phyloP scores from a whole-genome alignment of 805 yeast species.

The Starmerella floris region DNA sequence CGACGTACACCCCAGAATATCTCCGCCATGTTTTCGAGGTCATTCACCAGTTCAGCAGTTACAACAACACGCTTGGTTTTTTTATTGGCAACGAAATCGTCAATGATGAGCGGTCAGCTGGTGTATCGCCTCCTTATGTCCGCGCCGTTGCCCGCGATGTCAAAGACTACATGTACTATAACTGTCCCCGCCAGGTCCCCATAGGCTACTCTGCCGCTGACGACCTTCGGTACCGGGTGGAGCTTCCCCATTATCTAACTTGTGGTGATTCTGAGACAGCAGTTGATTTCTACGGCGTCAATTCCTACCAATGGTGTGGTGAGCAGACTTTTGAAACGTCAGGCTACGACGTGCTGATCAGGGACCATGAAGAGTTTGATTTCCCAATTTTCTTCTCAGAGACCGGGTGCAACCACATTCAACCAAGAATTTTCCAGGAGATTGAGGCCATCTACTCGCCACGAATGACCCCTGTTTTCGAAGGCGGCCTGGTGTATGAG shows the following conservation, averaged over 20 bases:
- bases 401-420: conserved; percentile 76
- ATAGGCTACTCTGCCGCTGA: conserved; percentile 97
- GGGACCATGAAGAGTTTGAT: conserved; percentile 52
- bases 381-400: conserved; percentile 83
- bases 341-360: conserved; percentile 58
- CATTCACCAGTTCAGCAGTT: conserved; percentile 66
- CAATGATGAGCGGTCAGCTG: conserved; percentile 57
- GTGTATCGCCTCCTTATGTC: conserved; percentile 55
- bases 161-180: conserved; percentile 49
- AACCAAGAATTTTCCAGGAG: conserved; percentile 71
- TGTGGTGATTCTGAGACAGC: conserved; percentile 46
- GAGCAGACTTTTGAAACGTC: conserved; percentile 67
- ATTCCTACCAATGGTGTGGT: conserved; percentile 79
- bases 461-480: conserved; percentile 61
- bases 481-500: conserved; percentile 79
- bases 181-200: conserved; percentile 58
- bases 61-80: conserved; percentile 79
- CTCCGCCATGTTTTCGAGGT: conserved; percentile 64
- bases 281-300: conserved; percentile 67
- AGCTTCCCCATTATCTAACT: conserved; percentile 68
- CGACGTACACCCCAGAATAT: conserved; percentile 58
- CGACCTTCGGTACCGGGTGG: conserved; percentile 60
- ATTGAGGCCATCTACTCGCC: conserved; percentile 52
- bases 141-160: conserved; percentile 73
- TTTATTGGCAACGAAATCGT: conserved; percentile 88